These are phyloP conservation scores for Apiotrichum montevideense DNA, from an alignment of 1,284 basidiomycete species.

Conservation along the genomic window DNA sequence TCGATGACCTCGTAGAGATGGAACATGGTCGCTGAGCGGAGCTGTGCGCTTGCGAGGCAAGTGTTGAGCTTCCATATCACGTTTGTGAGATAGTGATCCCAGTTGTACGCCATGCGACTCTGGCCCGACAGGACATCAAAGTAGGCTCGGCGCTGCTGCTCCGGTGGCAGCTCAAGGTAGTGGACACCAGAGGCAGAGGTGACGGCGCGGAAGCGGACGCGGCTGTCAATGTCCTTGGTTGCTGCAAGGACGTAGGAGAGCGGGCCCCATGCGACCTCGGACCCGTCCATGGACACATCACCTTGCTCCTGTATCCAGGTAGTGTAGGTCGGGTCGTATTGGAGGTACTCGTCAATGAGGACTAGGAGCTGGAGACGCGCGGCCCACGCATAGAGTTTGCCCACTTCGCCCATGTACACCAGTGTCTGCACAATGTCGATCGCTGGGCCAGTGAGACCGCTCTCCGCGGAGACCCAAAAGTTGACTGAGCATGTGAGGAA, in stretches of 20 bases:
- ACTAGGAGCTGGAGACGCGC: constrained; percentile 60
- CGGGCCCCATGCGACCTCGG: constrained; percentile 9
- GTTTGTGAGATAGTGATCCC: constrained; percentile 70
- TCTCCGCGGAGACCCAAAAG: constrained; percentile 56
- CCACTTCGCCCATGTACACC: constrained; percentile 48
- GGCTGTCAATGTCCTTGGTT: constrained; percentile 70
- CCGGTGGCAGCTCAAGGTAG: constrained; percentile 23
- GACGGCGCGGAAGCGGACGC: constrained; percentile 74
- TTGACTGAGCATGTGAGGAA: constrained; percentile 61
- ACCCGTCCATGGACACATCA: constrained; percentile 22
- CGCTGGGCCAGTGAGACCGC: constrained; percentile 51
- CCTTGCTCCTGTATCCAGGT: constrained; percentile 32
- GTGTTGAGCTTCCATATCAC: constrained; percentile 74
- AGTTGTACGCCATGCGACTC: constrained; percentile 15
- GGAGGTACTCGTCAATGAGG: constrained; percentile 63
- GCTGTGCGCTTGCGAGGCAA: constrained; percentile 69
- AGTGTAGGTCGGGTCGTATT: constrained; percentile 52
- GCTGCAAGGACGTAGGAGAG: constrained; percentile 52
- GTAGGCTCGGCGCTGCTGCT: constrained; percentile 25
- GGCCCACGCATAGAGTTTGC: constrained; percentile 59
- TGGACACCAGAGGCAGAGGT: constrained; percentile 53
- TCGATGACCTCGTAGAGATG: constrained; percentile 69
- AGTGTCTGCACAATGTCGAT: constrained; percentile 56
- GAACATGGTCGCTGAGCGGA: constrained; percentile 81
- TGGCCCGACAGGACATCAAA: constrained; percentile 15